These are phyloP conservation scores for Coemansia sp. DNA, from an alignment of 192 early-diverging fungal species.

Conservation along the genomic window DNA sequence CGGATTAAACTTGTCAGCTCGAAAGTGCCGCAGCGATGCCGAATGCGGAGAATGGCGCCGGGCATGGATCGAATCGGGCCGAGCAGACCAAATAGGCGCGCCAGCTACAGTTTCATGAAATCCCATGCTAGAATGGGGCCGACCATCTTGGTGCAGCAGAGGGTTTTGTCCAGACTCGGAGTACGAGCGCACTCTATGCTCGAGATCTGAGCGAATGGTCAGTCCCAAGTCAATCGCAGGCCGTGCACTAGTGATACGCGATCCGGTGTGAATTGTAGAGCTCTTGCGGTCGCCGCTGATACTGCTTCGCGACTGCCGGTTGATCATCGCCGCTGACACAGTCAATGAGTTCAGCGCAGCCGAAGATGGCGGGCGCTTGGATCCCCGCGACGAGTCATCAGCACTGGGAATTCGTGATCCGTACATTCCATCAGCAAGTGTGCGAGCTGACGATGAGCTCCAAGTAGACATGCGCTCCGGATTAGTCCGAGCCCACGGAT, in stretches of 20 bases:
- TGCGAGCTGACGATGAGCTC: constrained; percentile 49
- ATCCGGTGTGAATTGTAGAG: neutral
- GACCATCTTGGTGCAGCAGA: constrained; percentile 1
- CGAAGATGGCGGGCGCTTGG: constrained; percentile 25
- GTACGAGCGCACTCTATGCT: constrained; percentile 49
- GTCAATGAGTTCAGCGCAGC: constrained; percentile 37
- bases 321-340: constrained; percentile 32
- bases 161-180: constrained; percentile 44
- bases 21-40: constrained; percentile 29
- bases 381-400: constrained; percentile 25
- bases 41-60: constrained; percentile 42
- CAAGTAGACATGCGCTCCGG: constrained; percentile 53
- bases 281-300: constrained; percentile 7
- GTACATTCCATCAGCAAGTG: constrained; percentile 32
- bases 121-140: constrained; percentile 55
- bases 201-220: constrained; percentile 46
- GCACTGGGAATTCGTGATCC: constrained; percentile 21
- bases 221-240: constrained; percentile 41
- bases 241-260: constrained; percentile 15
- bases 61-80: constrained; percentile 17
- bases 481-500: constrained; percentile 23
- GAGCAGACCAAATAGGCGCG: constrained; percentile 19
- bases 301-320: constrained; percentile 13
- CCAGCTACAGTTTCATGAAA: constrained; percentile 36
- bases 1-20: constrained; percentile 25